These are phyloP conservation scores for Metschnikowia kunwiensis DNA, from an alignment of 805 yeast genomes.

Conservation along the genomic window DNA sequence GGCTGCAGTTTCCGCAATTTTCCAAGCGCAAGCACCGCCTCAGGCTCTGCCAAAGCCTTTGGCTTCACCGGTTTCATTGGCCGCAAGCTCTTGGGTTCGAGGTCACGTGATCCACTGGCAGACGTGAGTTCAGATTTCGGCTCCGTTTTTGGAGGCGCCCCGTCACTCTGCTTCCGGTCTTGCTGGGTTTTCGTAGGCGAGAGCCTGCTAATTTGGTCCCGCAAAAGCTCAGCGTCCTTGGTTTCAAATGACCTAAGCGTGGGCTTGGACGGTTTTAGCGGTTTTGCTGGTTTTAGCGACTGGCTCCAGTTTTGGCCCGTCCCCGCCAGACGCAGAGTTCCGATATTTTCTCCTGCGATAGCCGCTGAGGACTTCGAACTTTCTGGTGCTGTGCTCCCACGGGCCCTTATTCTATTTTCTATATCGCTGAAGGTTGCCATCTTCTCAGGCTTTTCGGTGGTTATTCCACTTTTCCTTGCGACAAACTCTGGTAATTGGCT, in stretches of 20 bases:
- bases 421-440: slow-evolving; percentile 2
- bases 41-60: slow-evolving; percentile 6
- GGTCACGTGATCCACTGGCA: no score
- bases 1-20: slow-evolving; percentile 10
- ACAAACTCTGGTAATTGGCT: no score
- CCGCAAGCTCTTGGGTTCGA: slow-evolving; percentile 9
- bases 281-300: slow-evolving; percentile 8
- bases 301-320: not conserved
- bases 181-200: slow-evolving; percentile 12
- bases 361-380: not conserved
- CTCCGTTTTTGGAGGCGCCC: no score
- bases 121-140: no score
- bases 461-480: no score
- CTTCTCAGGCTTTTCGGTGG: not conserved
- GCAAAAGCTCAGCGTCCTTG: slow-evolving; percentile 10
- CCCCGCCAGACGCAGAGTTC: not conserved
- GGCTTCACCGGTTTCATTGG: slow-evolving; percentile 16
- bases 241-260: slow-evolving; percentile 4
- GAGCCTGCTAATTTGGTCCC: slow-evolving; percentile 6
- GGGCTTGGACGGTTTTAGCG: slow-evolving; percentile 21
- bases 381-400: not conserved
- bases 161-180: no score
- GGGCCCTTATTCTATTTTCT: slow-evolving; percentile 2
- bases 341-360: not conserved
- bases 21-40: slow-evolving; percentile 12